Percentiles rank a stretch among this genome's conserved stretches.
Conservation (phyloP, 2,329 filamentous ascomycete genomes). For the Didymellaceae sp. region DNA sequence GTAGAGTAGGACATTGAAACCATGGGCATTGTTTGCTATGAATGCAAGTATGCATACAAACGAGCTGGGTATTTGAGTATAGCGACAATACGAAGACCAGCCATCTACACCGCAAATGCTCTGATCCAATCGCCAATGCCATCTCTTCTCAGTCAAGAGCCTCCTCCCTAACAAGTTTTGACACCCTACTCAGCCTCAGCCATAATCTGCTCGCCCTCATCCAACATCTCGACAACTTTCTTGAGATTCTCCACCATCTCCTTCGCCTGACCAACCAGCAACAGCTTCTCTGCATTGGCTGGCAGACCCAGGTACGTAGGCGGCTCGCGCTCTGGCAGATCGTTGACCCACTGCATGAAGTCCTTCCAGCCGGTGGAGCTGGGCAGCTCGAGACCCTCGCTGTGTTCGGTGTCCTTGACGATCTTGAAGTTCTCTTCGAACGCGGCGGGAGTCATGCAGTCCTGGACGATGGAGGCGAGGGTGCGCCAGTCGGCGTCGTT, state of each 20-base stretch:
- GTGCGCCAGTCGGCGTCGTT: conserved; percentile 82
- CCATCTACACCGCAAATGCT: conserved; percentile 1
- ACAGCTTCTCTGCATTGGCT: conserved; percentile 93
- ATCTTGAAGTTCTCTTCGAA: conserved; percentile 94
- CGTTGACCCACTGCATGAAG: conserved; percentile 90
- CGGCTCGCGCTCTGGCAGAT: conserved; percentile 90
- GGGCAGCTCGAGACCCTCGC: conserved; percentile 73
- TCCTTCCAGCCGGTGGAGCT: conserved; percentile 81
- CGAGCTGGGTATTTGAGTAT: conserved; percentile 20
- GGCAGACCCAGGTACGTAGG: conserved; percentile 93
- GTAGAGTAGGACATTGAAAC: too few species aligned
- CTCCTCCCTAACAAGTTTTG: too few species aligned
- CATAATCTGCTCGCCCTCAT: conserved; percentile 93
- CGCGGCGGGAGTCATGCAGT: conserved; percentile 82
- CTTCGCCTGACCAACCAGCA: conserved; percentile 85
- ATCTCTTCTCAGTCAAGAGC: too few species aligned
- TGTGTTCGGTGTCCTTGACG: conserved; percentile 65
- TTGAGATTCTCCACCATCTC: conserved; percentile 84
- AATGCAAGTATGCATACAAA: too few species aligned
- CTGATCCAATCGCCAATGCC: neutral
- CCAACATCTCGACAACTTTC: conserved; percentile 84
- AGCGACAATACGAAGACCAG: conserved; percentile 7
- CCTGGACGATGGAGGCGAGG: conserved; percentile 74
- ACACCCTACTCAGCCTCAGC: conserved; percentile 58
- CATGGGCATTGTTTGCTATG: too few species aligned